Evolutionary conservation across 2,329 filamentous ascomycete species (phyloP), one percentile per base, ranked within the genome.

Genomic region (Cladosporium oxysporum): DNA sequence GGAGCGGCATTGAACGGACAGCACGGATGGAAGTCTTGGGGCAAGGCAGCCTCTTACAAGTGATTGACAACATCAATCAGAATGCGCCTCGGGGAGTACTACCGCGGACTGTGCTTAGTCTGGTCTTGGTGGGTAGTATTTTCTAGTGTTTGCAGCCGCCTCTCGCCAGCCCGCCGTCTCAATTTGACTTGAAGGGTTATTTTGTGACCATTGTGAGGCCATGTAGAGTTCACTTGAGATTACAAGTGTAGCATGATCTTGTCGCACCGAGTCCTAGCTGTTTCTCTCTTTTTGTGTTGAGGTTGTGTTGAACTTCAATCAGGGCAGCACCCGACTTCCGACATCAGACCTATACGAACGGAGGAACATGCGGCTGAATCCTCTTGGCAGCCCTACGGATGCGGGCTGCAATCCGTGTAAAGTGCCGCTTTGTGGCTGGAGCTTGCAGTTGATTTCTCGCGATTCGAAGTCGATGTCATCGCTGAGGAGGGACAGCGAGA

Each of bases 351-450:
- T 26, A 26, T n/a, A n/a, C n/a, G n/a, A n/a, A n/a, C 23, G 23
- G 23, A 3, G n/a, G 44, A 29, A 18, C 12, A 52, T 26, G 21
- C 49, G 49, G 5, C 49, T 29, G 49, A 18, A 26, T 1, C 11
- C 12, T 50, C 47, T 28, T 50, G 44, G 44, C 50, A 53, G 50
- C 50, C 50, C 26, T 53, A 33, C 49, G 23, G 49, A 11, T 16
- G 28, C 49, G 26, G 49, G 28, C 26, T 31, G 28, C 18, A 31
- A 7, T 55, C 52, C 52, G 29, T 4, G n/a, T 31, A 18, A 55
- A n/a, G n/a, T 55, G 52, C 52, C 52, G 52, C 52, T 33, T 12
- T 55, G 52, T 55, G 52, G 52, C 52, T 55, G 52, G 28, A 31
- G 52, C 52, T 47, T n/a, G 28, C 28, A 55, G 52, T 53, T n/a